These are phyloP conservation scores for Diaporthe velutina DNA, from an alignment of 2,329 filamentous ascomycete genomes.

Conservation along the genomic window DNA sequence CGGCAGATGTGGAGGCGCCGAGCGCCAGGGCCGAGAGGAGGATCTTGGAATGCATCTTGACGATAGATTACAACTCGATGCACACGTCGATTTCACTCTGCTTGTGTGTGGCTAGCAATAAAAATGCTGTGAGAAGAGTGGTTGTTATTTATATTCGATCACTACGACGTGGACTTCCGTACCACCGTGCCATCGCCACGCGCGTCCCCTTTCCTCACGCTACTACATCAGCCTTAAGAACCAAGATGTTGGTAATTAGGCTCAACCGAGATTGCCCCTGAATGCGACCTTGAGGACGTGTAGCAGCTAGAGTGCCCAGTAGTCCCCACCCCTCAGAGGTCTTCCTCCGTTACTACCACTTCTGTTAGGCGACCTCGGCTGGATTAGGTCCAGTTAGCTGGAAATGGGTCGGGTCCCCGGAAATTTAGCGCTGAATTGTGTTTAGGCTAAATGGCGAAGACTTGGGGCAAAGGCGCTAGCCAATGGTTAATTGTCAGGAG, in stretches of 20 bases:
- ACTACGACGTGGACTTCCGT: background rate
- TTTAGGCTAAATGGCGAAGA: slow-evolving; percentile 26
- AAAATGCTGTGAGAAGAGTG: slow-evolving; percentile 9
- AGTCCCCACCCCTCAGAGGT: slow-evolving; percentile 7
- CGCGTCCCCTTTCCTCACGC: background rate
- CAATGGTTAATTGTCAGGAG: slow-evolving; percentile 21
- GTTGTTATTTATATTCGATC: slow-evolving; percentile 13
- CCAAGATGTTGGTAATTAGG: slow-evolving; percentile 29
- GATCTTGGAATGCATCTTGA: slow-evolving; percentile 16
- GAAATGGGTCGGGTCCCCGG: slow-evolving; percentile 12
- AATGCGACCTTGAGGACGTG: slow-evolving; percentile 11
- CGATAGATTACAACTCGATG: background rate
- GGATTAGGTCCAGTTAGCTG: background rate
- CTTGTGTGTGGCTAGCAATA: background rate
- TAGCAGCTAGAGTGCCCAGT: slow-evolving; percentile 21
- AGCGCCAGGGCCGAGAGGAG: slow-evolving; percentile 13
- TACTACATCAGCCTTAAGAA: slow-evolving; percentile 22
- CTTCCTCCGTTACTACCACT: background rate
- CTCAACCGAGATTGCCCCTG: slow-evolving; percentile 28
- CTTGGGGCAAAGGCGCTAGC: slow-evolving; percentile 17
- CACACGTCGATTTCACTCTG: background rate
- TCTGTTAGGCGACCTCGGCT: background rate
- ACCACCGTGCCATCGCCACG: slow-evolving; percentile 24
- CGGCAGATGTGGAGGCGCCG: slow-evolving; percentile 17
- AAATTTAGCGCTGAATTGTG: slow-evolving; percentile 12